Evolutionary conservation across 2,329 filamentous ascomycete species (phyloP).

Genomic region (Claviceps arundinis): DNA sequence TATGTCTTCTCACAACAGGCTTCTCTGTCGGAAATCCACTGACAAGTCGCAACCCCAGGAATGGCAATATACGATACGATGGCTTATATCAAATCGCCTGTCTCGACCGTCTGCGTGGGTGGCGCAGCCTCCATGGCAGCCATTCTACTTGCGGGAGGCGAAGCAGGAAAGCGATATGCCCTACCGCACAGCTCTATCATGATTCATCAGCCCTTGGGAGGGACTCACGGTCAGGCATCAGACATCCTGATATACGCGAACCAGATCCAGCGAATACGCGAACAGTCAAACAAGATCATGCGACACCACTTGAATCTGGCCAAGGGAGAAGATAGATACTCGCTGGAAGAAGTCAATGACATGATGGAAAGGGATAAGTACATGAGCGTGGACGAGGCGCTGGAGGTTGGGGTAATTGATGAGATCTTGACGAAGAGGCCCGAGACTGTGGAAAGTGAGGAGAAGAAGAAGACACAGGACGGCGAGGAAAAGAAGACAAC

Average conservation of each 20-base stretch:
- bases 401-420: conserved; percentile 84
- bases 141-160: conserved; percentile 73
- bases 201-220: conserved; percentile 88
- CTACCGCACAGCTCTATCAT: conserved; percentile 92
- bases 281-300: conserved; percentile 84
- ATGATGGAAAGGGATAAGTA: conserved; percentile 98
- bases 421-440: conserved; percentile 62
- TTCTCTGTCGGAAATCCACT: neutral
- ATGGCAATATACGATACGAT: conserved; percentile 97
- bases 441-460: conserved; percentile 22
- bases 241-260: conserved; percentile 97
- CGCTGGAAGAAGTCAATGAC: conserved; percentile 72
- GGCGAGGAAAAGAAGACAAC: conserved; percentile 13
- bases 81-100: conserved; percentile 86
- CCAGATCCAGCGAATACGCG: conserved; percentile 79
- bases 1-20: conserved; percentile 13
- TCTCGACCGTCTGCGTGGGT: conserved; percentile 89
- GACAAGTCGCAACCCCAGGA: conserved; percentile 22
- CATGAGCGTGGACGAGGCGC: conserved; percentile 74
- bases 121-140: conserved; percentile 94
- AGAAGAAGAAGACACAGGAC: conserved; percentile 13
- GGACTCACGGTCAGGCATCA: conserved; percentile 49
- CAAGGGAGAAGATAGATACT: conserved; percentile 62
- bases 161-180: conserved; percentile 72
- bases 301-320: conserved; percentile 69